These are phyloP conservation scores for Eragrostis tef DNA, from an alignment of 202 grass and related monocot genomes.

Conservation along the genomic window DNA sequence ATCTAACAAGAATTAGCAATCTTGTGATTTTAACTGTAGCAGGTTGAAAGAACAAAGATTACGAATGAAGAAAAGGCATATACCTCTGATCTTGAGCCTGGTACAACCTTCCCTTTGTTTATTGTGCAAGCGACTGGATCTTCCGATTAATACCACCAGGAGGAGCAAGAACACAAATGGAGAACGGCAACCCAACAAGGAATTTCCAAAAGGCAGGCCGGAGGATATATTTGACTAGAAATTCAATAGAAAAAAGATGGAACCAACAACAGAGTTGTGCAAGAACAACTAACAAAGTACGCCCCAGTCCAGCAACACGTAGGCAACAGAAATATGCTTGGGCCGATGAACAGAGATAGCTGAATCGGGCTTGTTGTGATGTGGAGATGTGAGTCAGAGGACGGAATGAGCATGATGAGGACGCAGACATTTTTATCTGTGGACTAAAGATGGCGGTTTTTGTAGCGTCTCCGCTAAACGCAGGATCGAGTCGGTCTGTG, in stretches of 20 bases:
- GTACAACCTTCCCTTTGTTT: background rate
- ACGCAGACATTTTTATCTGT: conserved; percentile 42
- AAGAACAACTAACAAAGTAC: conserved; percentile 15
- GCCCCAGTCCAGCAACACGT: background rate
- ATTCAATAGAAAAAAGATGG: background rate
- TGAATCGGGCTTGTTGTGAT: background rate
- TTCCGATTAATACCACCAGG: conserved; percentile 1
- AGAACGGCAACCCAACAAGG: background rate
- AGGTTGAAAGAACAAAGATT: background rate
- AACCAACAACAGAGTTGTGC: background rate
- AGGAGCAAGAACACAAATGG: conserved; percentile 28
- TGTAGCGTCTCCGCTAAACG: no score
- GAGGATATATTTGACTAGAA: background rate
- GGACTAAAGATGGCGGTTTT: conserved; percentile 40
- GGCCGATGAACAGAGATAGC: background rate
- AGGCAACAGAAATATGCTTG: background rate
- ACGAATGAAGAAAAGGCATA: background rate
- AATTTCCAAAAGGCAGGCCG: conserved; percentile 13
- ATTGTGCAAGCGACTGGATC: background rate
- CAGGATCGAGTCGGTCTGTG: no score
- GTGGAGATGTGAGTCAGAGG: background rate
- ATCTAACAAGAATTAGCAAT: background rate
- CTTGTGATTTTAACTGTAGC: background rate
- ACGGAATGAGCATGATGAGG: background rate
- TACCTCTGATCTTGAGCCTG: conserved; percentile 19